These are phyloP conservation scores for Parsonsia alboflavescens DNA, from an alignment of 257 asterid species.

Conservation along the genomic window DNA sequence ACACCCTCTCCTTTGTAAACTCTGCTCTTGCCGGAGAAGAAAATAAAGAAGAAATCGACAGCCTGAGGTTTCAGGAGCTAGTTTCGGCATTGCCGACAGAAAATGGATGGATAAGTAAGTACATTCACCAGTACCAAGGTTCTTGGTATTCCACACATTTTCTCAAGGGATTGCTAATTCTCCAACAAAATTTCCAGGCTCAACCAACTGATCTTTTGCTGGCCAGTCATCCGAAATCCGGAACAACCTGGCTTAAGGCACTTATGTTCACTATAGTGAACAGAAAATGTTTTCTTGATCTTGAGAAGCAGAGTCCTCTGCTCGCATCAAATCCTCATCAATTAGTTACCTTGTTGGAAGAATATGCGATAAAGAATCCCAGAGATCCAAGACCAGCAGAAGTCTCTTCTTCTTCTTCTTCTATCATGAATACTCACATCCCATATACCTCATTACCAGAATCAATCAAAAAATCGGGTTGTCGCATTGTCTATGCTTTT, in stretches of 20 bases:
- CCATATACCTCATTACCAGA: conserved; percentile 18
- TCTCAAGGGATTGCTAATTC: conserved; percentile 23
- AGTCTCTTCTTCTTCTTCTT: not conserved
- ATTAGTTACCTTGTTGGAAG: conserved; percentile 18
- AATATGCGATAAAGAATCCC: conserved; percentile 20
- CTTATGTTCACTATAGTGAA: conserved; percentile 22
- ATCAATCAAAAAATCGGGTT: conserved; percentile 4
- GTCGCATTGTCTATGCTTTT: conserved; percentile 23
- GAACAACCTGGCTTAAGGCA: conserved; percentile 32
- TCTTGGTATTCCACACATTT: conserved; percentile 22
- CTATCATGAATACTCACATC: conserved; percentile 23
- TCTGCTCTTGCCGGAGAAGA: not conserved
- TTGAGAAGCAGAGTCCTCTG: conserved; percentile 18
- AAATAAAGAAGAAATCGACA: not conserved
- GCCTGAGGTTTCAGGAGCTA: not conserved
- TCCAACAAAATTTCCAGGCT: conserved; percentile 21
- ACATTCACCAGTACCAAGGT: conserved; percentile 20
- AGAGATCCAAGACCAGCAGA: conserved; percentile 17
- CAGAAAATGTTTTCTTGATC: not conserved
- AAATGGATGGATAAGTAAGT: conserved; percentile 24
- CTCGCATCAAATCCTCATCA: conserved; percentile 27
- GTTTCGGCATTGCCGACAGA: conserved; percentile 25
- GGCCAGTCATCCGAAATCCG: conserved; percentile 28
- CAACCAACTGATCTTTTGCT: conserved; percentile 17
- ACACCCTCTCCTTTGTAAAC: not conserved